Evolutionary conservation across 345 rosid species (phyloP).

Genomic region (Turritis glabra): DNA sequence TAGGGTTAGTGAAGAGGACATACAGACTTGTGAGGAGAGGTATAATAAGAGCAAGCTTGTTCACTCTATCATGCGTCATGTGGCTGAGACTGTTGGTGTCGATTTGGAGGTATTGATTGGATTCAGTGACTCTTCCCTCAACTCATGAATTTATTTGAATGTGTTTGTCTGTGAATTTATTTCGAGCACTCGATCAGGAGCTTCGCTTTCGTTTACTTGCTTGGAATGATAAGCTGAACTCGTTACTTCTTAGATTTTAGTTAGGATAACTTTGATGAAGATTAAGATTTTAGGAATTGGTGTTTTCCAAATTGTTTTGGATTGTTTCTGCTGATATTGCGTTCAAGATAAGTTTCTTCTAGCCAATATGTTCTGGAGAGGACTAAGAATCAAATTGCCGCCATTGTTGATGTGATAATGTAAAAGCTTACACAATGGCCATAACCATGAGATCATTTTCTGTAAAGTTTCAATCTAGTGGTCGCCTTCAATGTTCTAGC

Average conservation of each 20-base stretch:
- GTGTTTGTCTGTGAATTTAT: no score
- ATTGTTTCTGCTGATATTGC: no score
- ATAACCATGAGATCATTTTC: no score
- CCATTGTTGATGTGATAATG: no score
- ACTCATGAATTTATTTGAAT: no score
- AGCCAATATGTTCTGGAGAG: no score
- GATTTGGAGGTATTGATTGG: slow-evolving; percentile 49
- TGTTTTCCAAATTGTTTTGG: no score
- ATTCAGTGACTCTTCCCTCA: no score
- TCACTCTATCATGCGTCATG: slow-evolving; percentile 31
- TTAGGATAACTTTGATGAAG: background rate
- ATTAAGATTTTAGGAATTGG: background rate
- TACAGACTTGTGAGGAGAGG: slow-evolving; percentile 82
- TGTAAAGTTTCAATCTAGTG: background rate
- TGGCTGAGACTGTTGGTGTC: slow-evolving; percentile 25
- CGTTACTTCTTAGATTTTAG: background rate
- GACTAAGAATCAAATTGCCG: no score
- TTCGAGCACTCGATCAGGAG: background rate
- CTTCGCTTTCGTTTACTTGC: background rate
- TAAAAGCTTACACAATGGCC: background rate
- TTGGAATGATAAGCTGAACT: background rate
- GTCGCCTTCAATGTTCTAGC: background rate
- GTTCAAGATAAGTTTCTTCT: no score
- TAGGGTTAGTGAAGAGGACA: slow-evolving; percentile 87
- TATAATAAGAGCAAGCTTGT: slow-evolving; percentile 85